Evolutionary conservation across 1,284 basidiomycete genomes (phyloP).

Genomic region (Porodaedalea pini): DNA sequence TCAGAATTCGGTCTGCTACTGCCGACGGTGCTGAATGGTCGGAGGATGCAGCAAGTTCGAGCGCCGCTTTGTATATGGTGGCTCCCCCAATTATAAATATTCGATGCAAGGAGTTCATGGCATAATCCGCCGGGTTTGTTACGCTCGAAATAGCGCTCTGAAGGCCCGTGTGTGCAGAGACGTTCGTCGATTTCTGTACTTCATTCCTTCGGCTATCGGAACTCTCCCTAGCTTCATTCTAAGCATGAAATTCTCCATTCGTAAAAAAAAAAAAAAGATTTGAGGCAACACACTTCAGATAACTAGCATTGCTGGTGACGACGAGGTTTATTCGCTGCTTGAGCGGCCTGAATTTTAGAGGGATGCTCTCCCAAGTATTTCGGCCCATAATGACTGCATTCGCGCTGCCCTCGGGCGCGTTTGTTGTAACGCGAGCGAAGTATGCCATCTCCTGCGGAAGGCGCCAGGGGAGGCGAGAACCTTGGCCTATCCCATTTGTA

Average conservation of each 20-base stretch:
- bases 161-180: constrained; percentile 22
- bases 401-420: constrained; percentile 47
- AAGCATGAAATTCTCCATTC: constrained; percentile 5
- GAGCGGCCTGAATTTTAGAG: constrained; percentile 83
- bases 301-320: constrained; percentile 62
- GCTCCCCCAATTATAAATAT: constrained; percentile 90
- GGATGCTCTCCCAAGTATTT: constrained; percentile 98
- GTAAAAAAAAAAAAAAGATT: neutral
- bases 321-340: constrained; percentile 78
- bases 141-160: constrained; percentile 19
- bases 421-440: constrained; percentile 78
- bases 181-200: neutral
- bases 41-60: constrained; percentile 41
- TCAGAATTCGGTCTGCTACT: constrained; percentile 71
- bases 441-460: constrained; percentile 91
- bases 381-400: constrained; percentile 96
- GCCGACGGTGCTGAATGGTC: neutral
- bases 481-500: constrained; percentile 83
- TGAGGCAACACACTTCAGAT: constrained; percentile 65
- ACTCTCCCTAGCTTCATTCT: constrained; percentile 2
- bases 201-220: neutral
- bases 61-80: constrained; percentile 73
- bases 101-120: constrained; percentile 38
- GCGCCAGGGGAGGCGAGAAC: constrained; percentile 83
- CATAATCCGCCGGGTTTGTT: constrained; percentile 15